phyloP scores from a whole-genome alignment of 2,329 filamentous ascomycete species.

The Cercospora sp. region DNA sequence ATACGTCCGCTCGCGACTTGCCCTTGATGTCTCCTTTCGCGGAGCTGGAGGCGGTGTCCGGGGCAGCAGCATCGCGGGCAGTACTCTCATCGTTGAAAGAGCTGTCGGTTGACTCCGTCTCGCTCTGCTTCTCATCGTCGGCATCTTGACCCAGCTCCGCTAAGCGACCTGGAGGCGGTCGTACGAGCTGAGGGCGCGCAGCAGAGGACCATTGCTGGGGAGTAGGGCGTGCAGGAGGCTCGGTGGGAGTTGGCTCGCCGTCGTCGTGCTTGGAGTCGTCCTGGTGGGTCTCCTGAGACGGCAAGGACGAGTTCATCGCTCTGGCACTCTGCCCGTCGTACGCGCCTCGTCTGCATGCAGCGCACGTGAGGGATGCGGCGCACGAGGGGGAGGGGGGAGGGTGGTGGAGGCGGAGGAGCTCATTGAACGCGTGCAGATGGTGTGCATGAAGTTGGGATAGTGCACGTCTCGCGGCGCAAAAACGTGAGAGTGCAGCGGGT shows the following conservation, averaged over 20 bases:
- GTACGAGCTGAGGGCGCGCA: conserved; percentile 24
- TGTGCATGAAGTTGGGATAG: conserved; percentile 1
- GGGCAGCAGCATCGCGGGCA: neutral
- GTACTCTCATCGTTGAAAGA: conserved; percentile 11
- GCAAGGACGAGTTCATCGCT: conserved; percentile 28
- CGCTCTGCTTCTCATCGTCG: conserved; percentile 12
- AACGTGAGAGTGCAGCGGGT: neutral
- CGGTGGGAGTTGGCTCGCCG: conserved; percentile 23
- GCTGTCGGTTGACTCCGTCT: conserved; percentile 16
- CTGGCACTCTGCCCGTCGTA: conserved; percentile 9
- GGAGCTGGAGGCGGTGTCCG: neutral
- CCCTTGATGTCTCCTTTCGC: neutral
- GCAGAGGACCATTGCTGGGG: conserved; percentile 5
- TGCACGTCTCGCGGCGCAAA: neutral
- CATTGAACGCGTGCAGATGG: conserved; percentile 5
- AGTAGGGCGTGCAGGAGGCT: conserved; percentile 9
- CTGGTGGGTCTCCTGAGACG: conserved; percentile 19
- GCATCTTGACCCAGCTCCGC: conserved; percentile 17
- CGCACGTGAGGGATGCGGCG: neutral
- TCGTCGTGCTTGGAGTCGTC: conserved; percentile 28
- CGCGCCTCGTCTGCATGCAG: conserved; percentile 8
- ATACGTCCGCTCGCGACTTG: neutral
- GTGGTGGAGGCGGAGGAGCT: neutral
- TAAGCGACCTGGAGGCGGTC: conserved; percentile 22
- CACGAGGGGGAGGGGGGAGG: neutral